Conservation (phyloP, 2,329 filamentous ascomycete genomes). For the Aspergillus sp. region DNA sequence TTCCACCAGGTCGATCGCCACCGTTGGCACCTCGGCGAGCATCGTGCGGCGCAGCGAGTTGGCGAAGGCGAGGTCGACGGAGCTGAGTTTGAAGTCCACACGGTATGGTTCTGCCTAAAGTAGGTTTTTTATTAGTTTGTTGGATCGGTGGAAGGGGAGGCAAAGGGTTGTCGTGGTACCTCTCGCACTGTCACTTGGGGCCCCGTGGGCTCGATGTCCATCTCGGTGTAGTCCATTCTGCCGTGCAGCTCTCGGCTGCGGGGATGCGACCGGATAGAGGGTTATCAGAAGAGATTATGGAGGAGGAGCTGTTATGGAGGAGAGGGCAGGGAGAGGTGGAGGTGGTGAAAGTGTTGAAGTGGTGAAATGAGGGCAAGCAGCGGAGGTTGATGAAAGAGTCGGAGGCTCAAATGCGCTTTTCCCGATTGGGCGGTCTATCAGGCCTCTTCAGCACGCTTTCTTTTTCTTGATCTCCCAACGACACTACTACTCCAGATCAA, state of each 20-base stretch:
- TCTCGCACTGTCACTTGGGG: constrained; percentile 49
- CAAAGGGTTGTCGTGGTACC: constrained; percentile 22
- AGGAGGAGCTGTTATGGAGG: neutral
- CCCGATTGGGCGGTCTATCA: constrained; percentile 16
- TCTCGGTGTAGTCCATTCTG: constrained; percentile 43
- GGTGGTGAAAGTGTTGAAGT: neutral
- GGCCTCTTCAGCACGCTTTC: neutral
- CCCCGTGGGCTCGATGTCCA: constrained; percentile 48
- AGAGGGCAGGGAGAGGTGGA: neutral
- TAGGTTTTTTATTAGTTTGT: neutral
- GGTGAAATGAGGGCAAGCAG: no score
- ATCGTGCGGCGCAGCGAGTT: constrained; percentile 90
- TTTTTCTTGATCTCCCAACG: neutral
- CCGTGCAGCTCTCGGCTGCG: constrained; percentile 21
- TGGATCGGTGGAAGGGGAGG: no score
- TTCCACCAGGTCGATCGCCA: constrained; percentile 93
- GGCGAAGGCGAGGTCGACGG: constrained; percentile 85
- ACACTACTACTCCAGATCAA: neutral
- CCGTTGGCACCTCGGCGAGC: constrained; percentile 88
- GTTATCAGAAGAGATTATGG: neutral
- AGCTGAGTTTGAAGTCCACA: constrained; percentile 88
- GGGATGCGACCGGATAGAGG: neutral
- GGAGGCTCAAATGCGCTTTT: constrained; percentile 18
- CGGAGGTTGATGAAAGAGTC: constrained; percentile 3
- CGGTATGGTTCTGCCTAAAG: constrained; percentile 70